Evolutionary conservation across 2,329 filamentous ascomycete species (phyloP).

Genomic region (Exophiala lecanii-corni): DNA sequence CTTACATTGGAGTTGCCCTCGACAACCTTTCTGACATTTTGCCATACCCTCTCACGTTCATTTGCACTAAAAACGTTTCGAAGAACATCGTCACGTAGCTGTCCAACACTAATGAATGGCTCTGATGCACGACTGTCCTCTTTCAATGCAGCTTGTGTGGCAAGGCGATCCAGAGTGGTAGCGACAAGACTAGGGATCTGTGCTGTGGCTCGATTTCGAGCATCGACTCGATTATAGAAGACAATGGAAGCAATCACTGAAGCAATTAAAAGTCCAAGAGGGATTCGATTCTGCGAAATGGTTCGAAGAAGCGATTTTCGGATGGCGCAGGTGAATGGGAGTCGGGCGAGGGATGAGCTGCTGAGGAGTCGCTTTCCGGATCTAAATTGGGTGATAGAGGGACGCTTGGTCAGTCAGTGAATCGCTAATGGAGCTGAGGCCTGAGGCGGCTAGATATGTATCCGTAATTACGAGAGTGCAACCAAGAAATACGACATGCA

Average conservation of each 20-base stretch:
- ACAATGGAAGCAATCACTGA: conserved; percentile 55
- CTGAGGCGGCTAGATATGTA: too few relatives aligned
- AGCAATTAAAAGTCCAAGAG: conserved; percentile 44
- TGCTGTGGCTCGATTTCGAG: conserved; percentile 60
- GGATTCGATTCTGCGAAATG: conserved; percentile 48
- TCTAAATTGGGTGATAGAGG: conserved; percentile 23
- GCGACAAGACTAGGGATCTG: conserved; percentile 79
- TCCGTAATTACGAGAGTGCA: too few relatives aligned
- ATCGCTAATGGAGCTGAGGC: conserved; percentile 14
- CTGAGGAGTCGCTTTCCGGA: conserved; percentile 64
- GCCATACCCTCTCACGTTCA: conserved; percentile 78
- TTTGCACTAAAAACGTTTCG: conserved; percentile 71
- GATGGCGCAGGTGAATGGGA: conserved; percentile 69
- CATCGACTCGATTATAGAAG: conserved; percentile 58
- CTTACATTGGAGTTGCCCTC: conserved; percentile 93
- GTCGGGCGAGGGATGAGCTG: conserved; percentile 83
- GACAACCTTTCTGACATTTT: conserved; percentile 74
- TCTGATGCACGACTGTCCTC: conserved; percentile 63
- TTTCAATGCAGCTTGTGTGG: conserved; percentile 77
- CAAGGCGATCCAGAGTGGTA: conserved; percentile 76
- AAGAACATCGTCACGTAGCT: conserved; percentile 86
- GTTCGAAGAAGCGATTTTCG: conserved; percentile 44
- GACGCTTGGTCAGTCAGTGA: conserved; percentile 26
- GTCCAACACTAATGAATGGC: conserved; percentile 77
- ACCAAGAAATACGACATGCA: conserved; percentile 21